Conservation (phyloP, 2,329 filamentous ascomycete species). For the Ophiosphaerella narmari region DNA sequence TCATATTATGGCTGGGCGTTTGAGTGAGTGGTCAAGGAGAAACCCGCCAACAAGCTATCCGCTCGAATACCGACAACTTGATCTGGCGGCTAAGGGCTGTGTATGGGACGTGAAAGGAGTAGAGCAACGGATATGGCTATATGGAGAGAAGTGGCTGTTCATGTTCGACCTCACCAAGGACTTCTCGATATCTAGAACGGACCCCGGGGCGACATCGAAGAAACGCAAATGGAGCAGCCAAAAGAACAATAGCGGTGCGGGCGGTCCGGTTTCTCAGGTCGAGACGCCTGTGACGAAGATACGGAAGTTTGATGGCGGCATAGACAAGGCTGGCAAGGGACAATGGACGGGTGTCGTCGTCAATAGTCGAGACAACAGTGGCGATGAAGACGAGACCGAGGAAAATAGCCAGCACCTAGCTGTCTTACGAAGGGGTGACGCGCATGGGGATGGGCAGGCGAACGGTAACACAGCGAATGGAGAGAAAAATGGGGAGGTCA, state of each 20-base stretch:
- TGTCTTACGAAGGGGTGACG: slow-evolving; percentile 30
- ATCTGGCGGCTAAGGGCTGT: slow-evolving; percentile 80
- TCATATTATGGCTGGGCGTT: slow-evolving; percentile 73
- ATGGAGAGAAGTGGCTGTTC: slow-evolving; percentile 82
- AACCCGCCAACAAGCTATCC: slow-evolving; percentile 80
- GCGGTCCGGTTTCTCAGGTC: slow-evolving; percentile 56
- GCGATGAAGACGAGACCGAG: slow-evolving; percentile 29
- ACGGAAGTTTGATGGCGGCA: slow-evolving; percentile 51
- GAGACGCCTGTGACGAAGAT: slow-evolving; percentile 54
- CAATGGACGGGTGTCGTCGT: slow-evolving; percentile 36
- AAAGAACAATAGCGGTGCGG: slow-evolving; percentile 58
- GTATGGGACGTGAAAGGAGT: slow-evolving; percentile 74
- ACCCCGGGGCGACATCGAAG: slow-evolving; percentile 21
- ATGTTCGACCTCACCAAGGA: slow-evolving; percentile 87
- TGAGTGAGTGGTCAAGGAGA: slow-evolving; percentile 84
- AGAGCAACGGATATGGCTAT: slow-evolving; percentile 74
- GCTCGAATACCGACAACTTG: slow-evolving; percentile 71
- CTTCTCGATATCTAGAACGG: slow-evolving; percentile 49
- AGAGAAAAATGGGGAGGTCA: slow-evolving; percentile 20
- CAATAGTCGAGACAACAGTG: slow-evolving; percentile 39
- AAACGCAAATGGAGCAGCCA: slow-evolving; percentile 36
- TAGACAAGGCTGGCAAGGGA: slow-evolving; percentile 32
- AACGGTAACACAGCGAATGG: slow-evolving; percentile 18
- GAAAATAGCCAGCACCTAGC: slow-evolving; percentile 35
- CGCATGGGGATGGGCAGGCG: slow-evolving; percentile 21